Evolutionary conservation across 208 protist species (phyloP).

Genomic region (Wallacemonas sp.): DNA sequence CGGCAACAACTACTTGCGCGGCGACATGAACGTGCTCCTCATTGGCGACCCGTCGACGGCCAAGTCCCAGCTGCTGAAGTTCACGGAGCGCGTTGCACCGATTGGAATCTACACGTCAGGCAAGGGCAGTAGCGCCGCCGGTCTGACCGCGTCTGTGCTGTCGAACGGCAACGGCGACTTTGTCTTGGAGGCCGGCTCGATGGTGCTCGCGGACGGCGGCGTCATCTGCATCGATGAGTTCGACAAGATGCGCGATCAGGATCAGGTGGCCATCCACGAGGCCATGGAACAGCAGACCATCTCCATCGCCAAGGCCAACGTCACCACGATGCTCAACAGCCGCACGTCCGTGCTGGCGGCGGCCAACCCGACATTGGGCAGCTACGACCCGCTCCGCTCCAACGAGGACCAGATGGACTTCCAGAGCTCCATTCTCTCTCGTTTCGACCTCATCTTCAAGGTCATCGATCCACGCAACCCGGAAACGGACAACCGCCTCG

Average conservation of each 20-base stretch:
- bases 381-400: slow-evolving; percentile 90
- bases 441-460: slow-evolving; percentile 99
- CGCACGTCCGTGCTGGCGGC: slow-evolving; percentile 99
- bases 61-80: slow-evolving; percentile 99
- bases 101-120: slow-evolving; percentile 99
- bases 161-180: slow-evolving; percentile 95
- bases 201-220: slow-evolving; percentile 99
- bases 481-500: slow-evolving; percentile 93
- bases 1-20: slow-evolving; percentile 97
- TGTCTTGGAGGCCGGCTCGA: slow-evolving; percentile 99
- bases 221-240: slow-evolving; percentile 99
- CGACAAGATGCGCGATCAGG: slow-evolving; percentile 99
- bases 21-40: slow-evolving; percentile 99
- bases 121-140: slow-evolving; percentile 98
- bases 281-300: slow-evolving; percentile 99
- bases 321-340: slow-evolving; percentile 99
- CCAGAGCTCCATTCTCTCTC: slow-evolving; percentile 99
- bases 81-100: slow-evolving; percentile 96
- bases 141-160: slow-evolving; percentile 98
- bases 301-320: slow-evolving; percentile 99
- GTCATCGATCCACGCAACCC: slow-evolving; percentile 97
- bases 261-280: slow-evolving; percentile 99
- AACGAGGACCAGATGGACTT: slow-evolving; percentile 96
- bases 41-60: slow-evolving; percentile 99
- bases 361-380: slow-evolving; percentile 98